Evolutionary conservation across 1,284 basidiomycete genomes (phyloP), one percentile per base, ranked within the genome.

Genomic region (Malassezia pachydermatis): DNA sequence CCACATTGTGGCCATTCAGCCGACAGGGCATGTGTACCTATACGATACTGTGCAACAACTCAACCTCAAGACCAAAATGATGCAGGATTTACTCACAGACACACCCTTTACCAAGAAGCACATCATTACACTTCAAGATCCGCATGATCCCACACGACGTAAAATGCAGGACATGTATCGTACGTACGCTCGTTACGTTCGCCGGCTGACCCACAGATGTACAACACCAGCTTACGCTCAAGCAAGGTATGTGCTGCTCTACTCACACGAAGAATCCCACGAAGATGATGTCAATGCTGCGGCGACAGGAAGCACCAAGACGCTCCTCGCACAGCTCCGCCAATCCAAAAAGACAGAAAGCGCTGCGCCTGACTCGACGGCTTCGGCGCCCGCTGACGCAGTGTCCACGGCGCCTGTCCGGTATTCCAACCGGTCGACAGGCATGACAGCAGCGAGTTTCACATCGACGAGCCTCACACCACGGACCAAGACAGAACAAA

Each of bases 401-500:
- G 54, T 58, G 41, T 41, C 38, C 23, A 41, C 46, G 20, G 27
- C 48, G 1, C 60, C 60, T 84, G 88, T 89, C 81, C 94, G 95
- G 67, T 79, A 86, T 4, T 88, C 88, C 3, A 86, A 87, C 5
- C 88, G 86, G 67, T 88, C 88, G 0, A 88, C 79, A 27, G 90
- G 90, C n/a, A 76, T 84, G 37, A 80, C 87, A 1, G 89, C 90
- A 23, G 92, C 92, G 2, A 88, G 88, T 2, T 75, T 98, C 40
- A 99, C 94, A 0, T 89, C 86, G 3, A 95, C 92, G 0, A 83
- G 87, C 1, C 79, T 90, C 36, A 86, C 86, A 58, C 84, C 88
- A 5, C 80, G 83, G 47, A 82, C 82, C 5, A 77, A 77, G 39
- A 82, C 79, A 41, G 83, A 90, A 43, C 82, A 86, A 54, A 79